Evolutionary conservation across 164 flowering plant species (phyloP), one percentile per base, ranked within the genome.

Genomic region (Berberis vulgaris): DNA sequence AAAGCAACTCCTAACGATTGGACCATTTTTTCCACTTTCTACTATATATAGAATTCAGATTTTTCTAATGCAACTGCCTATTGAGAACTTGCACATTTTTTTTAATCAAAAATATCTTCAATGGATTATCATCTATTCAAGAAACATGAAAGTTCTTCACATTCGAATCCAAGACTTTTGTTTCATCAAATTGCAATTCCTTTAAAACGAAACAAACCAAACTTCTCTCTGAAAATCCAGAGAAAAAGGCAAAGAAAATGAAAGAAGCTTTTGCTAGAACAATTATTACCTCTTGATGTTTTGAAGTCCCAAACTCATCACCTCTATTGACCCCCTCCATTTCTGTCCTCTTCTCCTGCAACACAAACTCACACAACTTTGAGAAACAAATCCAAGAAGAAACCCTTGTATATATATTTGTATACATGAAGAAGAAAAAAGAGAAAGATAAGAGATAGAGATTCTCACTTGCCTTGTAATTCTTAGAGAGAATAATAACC

Each of bases 311-410:
- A 49, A 59, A 74, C 45, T 67, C 80, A 59, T 77, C 75, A n/a
- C 70, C 67, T 67, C 69, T 49, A 62, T 67, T 72, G 74, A 54
- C 72, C 41, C 72, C 76, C 0, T 79, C 76, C 82, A 79, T 79
- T 46, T 67, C 45, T 39, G 3, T 59, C 47, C 55, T 61, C 64
- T 47, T 46, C 44, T 39, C 42, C 43, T 8, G 10, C 6, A 61
- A 47, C 42, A 40, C 41, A 47, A 62, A 40, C 39, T 4, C 60
- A 57, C 39, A 2, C n/a, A n/a, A 40, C 10, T 9, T 40, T 57
- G 43, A 8, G 0, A 40, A 39, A 57, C 3, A 13, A 3, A 54
- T 6, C 40, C 3, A 3, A 41, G 41, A 7, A 54, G 40, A 54
- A 54, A 3, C 11, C n/a, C 26, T 6, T 6, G 11, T 4, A 41